Conservation (phyloP, 306 rosid species). For the Dalbergia cochinchinensis region DNA sequence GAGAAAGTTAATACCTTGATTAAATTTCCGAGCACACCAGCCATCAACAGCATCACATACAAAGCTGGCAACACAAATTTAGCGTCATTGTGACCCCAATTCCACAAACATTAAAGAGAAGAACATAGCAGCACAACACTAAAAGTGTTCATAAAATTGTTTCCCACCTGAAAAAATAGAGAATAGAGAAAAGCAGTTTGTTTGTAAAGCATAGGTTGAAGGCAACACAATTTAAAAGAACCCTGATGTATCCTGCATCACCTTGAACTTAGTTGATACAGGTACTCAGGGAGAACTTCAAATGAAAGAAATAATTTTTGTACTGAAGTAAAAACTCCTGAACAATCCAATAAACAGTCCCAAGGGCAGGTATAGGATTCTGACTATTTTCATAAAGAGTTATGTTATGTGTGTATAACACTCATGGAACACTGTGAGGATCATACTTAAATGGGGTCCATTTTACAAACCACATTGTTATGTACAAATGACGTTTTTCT, state of each 20-base stretch:
- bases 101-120: slow-evolving; percentile 31
- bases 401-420: background rate
- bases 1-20: slow-evolving; percentile 73
- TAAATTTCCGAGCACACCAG: slow-evolving; percentile 99
- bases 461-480: too few species aligned
- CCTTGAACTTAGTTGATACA: slow-evolving; percentile 26
- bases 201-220: slow-evolving; percentile 78
- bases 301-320: background rate
- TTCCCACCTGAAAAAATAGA: slow-evolving; percentile 85
- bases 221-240: slow-evolving; percentile 79
- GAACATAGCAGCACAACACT: slow-evolving; percentile 20
- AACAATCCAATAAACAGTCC: slow-evolving; percentile 32
- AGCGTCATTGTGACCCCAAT: slow-evolving; percentile 39
- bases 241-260: slow-evolving; percentile 84
- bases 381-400: background rate
- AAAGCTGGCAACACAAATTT: slow-evolving; percentile 70
- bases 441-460: too few species aligned
- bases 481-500: too few species aligned
- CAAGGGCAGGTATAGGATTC: background rate
- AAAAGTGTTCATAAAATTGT: slow-evolving; percentile 33
- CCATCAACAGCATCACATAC: slow-evolving; percentile 99
- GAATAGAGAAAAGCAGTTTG: slow-evolving; percentile 78
- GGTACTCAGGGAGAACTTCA: slow-evolving; percentile 3
- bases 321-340: slow-evolving; percentile 14
- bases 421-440: too few species aligned